phyloP scores from a whole-genome alignment of 768 basidiomycete genomes.

The Dendrothele bispora region DNA sequence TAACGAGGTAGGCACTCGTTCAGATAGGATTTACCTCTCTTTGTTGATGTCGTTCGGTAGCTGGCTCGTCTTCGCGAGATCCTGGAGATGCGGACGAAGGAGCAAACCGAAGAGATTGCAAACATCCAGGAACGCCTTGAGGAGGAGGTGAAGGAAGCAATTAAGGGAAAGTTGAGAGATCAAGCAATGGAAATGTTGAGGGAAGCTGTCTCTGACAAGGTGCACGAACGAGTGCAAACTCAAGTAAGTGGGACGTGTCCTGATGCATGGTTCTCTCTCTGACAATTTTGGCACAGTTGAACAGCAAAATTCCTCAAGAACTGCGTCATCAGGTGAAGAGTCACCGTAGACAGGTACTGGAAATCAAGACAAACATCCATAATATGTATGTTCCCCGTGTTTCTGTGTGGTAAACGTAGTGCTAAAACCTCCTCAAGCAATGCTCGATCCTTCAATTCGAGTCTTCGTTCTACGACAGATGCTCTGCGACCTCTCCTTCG shows the following conservation, averaged over 20 bases:
- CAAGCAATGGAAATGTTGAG: slow-evolving; percentile 34
- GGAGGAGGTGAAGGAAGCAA: slow-evolving; percentile 37
- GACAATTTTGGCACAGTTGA: slow-evolving; percentile 32
- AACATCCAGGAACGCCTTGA: slow-evolving; percentile 34
- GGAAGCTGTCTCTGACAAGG: slow-evolving; percentile 32
- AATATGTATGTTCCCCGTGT: slow-evolving; percentile 42
- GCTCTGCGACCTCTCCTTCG: slow-evolving; percentile 52
- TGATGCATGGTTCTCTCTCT: not conserved
- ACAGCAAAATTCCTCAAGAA: slow-evolving; percentile 40
- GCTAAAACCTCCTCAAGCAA: slow-evolving; percentile 32
- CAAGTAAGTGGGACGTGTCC: slow-evolving; percentile 34
- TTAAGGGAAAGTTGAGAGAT: slow-evolving; percentile 39
- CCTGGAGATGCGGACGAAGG: slow-evolving; percentile 37
- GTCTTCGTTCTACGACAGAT: slow-evolving; percentile 36
- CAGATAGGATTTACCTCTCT: not conserved
- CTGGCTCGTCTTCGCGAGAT: slow-evolving; percentile 36
- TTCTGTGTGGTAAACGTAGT: not conserved
- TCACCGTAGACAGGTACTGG: slow-evolving; percentile 42
- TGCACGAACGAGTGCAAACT: slow-evolving; percentile 40
- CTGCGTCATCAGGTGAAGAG: slow-evolving; percentile 37
- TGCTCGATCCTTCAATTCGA: slow-evolving; percentile 43
- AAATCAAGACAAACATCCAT: slow-evolving; percentile 42
- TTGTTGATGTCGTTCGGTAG: slow-evolving; percentile 27
- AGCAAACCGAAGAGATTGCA: slow-evolving; percentile 38
- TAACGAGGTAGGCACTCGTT: slow-evolving; percentile 38